phyloP scores from a whole-genome alignment of 192 early-diverging fungal genomes.

The Backusella liffmaniae region DNA sequence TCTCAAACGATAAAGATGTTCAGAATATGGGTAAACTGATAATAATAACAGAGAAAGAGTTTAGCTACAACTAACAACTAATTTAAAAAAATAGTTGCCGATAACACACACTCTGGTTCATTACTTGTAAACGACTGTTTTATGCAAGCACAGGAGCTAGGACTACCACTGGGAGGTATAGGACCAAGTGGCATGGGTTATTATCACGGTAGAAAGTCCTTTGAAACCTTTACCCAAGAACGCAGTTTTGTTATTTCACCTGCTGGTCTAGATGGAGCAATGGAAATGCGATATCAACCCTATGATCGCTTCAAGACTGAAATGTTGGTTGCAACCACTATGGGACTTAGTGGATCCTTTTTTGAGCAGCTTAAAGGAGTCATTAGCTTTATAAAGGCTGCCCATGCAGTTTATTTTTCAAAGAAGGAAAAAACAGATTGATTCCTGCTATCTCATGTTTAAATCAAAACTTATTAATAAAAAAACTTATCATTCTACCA shows the following conservation, averaged over 20 bases:
- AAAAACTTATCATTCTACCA: too few relatives aligned
- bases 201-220: constrained; percentile 73
- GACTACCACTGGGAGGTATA: constrained; percentile 77
- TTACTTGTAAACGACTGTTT: constrained; percentile 72
- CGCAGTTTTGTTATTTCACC: constrained; percentile 11
- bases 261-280: neutral
- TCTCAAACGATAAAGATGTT: constrained; percentile 50
- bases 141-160: constrained; percentile 49
- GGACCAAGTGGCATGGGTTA: constrained; percentile 75
- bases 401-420: neutral
- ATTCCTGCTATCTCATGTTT: neutral
- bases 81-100: constrained; percentile 15
- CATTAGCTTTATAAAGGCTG: neutral
- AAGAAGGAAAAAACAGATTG: neutral
- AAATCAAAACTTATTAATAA: neutral
- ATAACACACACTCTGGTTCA: constrained; percentile 62
- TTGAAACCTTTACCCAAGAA: constrained; percentile 71
- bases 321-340: neutral
- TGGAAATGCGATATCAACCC: constrained; percentile 5
- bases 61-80: neutral
- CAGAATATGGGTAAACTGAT: constrained; percentile 46
- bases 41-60: neutral
- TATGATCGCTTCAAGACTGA: neutral
- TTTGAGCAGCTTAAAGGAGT: neutral
- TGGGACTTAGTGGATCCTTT: neutral